Evolutionary conservation across 768 basidiomycete species (phyloP), one percentile per base, ranked within the genome.

Genomic region (Leccinum subgranulosum): DNA sequence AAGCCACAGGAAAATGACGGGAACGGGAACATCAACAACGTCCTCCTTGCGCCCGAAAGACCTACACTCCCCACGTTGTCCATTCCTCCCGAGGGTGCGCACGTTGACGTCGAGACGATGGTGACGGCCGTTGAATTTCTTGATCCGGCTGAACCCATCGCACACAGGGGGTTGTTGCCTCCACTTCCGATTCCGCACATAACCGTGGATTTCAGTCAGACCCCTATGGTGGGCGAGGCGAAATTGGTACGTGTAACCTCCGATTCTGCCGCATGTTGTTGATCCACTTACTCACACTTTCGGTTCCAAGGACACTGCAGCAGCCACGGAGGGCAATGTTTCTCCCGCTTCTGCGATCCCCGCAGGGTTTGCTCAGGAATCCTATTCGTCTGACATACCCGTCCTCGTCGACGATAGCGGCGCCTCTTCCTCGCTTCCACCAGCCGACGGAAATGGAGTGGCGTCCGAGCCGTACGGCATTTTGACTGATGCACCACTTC

Each of bases 11-110:
- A 89, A 70, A 66, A 73, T 1, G 89, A 92, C 64, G 68, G 70
- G 9, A 72, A 74, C 21, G 90, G 89, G 15, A 87, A 86, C 70
- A 67, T 85, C 19, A 93, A 93, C 71, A 90, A 92, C 68, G 73
- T 89, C 53, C 80, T 81, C 61, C 74, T 66, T 33, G 73, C 83
- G 2, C 88, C 88, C 10, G 70, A 75, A 29, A 77, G 78, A 53
- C 82, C 81, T 6, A 49, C 36, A 17, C 33, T 52, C 55, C n/a
- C 29, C 57, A 2, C 62, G 41, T 14, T 70, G 41, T 19, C 11
- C 19, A 43, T 43, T 0, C 41, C 41, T 43, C 19, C 41, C 41
- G 41, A 49, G 33, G 48, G 29, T 15, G 55, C 49, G 23, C 25
- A 53, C 4, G 51, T 53, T 19, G 67, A 69, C 50, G 6, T 54